Percentiles rank a stretch among this genome's conserved stretches.
phyloP scores from a whole-genome alignment of 192 early-diverging fungal species.

The Physocladia obscura region DNA sequence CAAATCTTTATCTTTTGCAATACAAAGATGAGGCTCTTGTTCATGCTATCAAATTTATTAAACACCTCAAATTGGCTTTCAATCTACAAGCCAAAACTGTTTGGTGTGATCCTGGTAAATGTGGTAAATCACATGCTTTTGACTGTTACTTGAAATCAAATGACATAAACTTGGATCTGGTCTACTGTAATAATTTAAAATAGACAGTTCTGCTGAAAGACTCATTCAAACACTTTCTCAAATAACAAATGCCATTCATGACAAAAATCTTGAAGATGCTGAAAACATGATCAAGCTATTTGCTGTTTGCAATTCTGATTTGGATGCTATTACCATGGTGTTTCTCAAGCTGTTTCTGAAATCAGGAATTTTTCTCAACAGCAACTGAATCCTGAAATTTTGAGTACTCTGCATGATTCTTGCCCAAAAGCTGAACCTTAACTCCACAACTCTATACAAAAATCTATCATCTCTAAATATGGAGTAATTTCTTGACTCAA shows the following conservation, averaged over 20 bases:
- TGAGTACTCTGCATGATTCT: too few species aligned
- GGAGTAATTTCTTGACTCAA: too few species aligned
- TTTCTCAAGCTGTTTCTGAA: background rate
- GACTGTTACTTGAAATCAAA: background rate
- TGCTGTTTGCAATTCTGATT: background rate
- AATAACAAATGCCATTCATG: background rate
- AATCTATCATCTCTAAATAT: too few species aligned
- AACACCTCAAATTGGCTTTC: background rate
- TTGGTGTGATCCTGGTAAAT: background rate
- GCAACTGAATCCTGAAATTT: background rate
- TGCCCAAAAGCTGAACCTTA: too few species aligned
- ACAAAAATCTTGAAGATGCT: background rate
- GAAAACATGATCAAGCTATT: background rate
- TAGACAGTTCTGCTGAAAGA: too few species aligned
- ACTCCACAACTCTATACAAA: too few species aligned
- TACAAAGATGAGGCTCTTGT: slow-evolving; percentile 1
- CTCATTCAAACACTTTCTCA: too few species aligned
- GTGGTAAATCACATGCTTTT: background rate
- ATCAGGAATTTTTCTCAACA: background rate
- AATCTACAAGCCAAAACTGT: background rate
- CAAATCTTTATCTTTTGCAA: background rate
- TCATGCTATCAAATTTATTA: background rate
- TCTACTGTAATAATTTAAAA: too few species aligned
- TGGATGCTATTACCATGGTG: background rate
- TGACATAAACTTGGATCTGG: background rate